phyloP scores from a whole-genome alignment of 345 rosid species.

The Conringia planisiliqua region DNA sequence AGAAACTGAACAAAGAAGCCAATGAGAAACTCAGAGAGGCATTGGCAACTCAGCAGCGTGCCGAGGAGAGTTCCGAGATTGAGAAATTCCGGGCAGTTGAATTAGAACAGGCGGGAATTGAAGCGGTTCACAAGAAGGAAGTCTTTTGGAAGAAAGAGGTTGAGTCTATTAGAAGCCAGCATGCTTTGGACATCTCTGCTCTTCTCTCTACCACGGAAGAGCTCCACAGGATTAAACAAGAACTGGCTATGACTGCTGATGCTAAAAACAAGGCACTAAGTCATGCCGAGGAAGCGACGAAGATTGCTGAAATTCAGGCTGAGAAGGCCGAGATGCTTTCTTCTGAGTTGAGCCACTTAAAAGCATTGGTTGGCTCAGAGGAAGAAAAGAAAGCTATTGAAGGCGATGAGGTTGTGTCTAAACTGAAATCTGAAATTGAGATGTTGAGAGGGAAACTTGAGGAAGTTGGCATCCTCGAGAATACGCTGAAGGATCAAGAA shows the following conservation, averaged over 20 bases:
- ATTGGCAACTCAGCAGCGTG: conserved; percentile 82
- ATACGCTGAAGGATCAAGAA: conserved; percentile 55
- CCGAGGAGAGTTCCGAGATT: conserved; percentile 81
- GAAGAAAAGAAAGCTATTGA: conserved; percentile 44
- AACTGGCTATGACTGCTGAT: conserved; percentile 68
- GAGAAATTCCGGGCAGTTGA: conserved; percentile 88
- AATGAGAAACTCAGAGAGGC: conserved; percentile 81
- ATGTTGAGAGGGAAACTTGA: conserved; percentile 57
- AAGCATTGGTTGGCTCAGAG: conserved; percentile 61
- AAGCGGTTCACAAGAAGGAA: conserved; percentile 77
- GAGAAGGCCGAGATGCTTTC: conserved; percentile 79
- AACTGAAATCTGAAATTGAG: conserved; percentile 54
- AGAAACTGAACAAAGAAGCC: conserved; percentile 59
- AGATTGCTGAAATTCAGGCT: conserved; percentile 82
- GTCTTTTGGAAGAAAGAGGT: conserved; percentile 77
- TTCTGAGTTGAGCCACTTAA: conserved; percentile 55
- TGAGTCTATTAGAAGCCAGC: conserved; percentile 72
- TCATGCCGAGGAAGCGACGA: conserved; percentile 92
- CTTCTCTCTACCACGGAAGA: conserved; percentile 76
- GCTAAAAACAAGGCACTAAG: conserved; percentile 82
- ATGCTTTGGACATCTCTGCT: conserved; percentile 75
- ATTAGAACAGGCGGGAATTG: conserved; percentile 83
- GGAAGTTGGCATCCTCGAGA: conserved; percentile 43
- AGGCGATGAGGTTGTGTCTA: conserved; percentile 44
- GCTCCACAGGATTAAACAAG: conserved; percentile 70